Evolutionary conservation across 108 stramenopile genomes (phyloP).

Genomic region (Conticribra guillardii): DNA sequence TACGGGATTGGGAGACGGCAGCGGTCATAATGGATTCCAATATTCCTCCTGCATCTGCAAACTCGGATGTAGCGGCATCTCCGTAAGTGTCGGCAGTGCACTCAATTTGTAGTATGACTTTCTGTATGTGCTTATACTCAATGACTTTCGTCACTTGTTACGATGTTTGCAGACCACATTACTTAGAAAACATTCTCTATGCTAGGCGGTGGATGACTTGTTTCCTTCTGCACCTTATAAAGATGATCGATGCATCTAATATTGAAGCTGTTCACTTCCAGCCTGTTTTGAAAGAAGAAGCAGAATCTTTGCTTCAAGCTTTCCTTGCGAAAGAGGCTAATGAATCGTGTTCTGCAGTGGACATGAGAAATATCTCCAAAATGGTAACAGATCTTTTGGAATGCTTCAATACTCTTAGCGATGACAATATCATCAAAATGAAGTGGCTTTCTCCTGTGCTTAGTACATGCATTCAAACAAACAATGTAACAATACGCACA

Average conservation of each 20-base stretch:
- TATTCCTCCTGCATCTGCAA: background rate
- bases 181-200: conserved; percentile 80
- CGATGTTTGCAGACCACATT: conserved; percentile 56
- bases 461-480: conserved; percentile 58
- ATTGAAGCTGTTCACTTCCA: conserved; percentile 51
- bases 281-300: conserved; percentile 71
- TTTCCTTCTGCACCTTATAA: conserved; percentile 61
- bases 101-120: background rate
- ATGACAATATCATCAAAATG: conserved; percentile 48
- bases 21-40: conserved; percentile 53
- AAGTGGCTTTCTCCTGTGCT: conserved; percentile 55
- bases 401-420: conserved; percentile 45
- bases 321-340: conserved; percentile 70
- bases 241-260: conserved; percentile 35
- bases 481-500: conserved; percentile 47
- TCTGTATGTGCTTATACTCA: background rate
- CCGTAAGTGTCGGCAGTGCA: conserved; percentile 45
- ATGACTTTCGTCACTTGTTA: background rate
- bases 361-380: conserved; percentile 49
- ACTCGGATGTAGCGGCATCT: conserved; percentile 14
- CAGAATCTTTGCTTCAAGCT: conserved; percentile 57
- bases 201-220: conserved; percentile 75
- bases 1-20: conserved; percentile 78
- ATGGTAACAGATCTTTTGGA: conserved; percentile 52
- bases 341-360: conserved; percentile 38